These are phyloP conservation scores for Schwanniomyces vanrijiae DNA, from an alignment of 805 yeast species.

Conservation along the genomic window DNA sequence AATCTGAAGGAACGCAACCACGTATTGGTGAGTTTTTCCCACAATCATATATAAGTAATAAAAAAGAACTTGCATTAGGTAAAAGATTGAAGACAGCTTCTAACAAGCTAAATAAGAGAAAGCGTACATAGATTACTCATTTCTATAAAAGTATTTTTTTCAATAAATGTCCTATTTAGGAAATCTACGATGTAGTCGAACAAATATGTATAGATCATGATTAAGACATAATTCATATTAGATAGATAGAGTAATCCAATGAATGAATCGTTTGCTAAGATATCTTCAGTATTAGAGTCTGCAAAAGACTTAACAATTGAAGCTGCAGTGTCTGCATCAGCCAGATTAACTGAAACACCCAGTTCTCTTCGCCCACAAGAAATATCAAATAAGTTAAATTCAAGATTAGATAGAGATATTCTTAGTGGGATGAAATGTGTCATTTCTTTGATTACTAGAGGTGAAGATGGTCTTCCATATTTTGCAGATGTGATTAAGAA, in stretches of 20 bases:
- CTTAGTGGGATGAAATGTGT: conserved; percentile 44
- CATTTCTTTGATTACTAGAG: conserved; percentile 36
- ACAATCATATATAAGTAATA: conserved; percentile 48
- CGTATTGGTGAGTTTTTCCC: conserved; percentile 71
- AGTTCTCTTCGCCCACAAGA: conserved; percentile 62
- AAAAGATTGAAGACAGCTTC: conserved; percentile 65
- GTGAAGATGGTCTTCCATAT: conserved; percentile 40
- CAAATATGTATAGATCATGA: not conserved
- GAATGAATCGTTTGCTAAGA: conserved; percentile 53
- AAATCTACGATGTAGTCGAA: conserved; percentile 3
- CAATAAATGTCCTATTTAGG: conserved; percentile 7
- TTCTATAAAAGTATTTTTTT: not conserved
- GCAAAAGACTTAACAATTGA: conserved; percentile 78
- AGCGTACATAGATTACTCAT: conserved; percentile 2
- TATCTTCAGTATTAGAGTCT: conserved; percentile 74
- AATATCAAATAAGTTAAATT: conserved; percentile 62
- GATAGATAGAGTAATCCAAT: conserved; percentile 12
- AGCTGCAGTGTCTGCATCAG: conserved; percentile 79
- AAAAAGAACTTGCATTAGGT: conserved; percentile 51
- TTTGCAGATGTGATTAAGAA: conserved; percentile 92
- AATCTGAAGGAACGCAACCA: conserved; percentile 54
- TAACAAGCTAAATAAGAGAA: conserved; percentile 37
- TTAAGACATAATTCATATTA: not conserved
- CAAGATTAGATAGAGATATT: conserved; percentile 59
- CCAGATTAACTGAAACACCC: conserved; percentile 63